Evolutionary conservation across 176 grass and related monocot genomes (phyloP), one percentile per base, ranked within the genome.

Genomic region (Dactylis glomerata): DNA sequence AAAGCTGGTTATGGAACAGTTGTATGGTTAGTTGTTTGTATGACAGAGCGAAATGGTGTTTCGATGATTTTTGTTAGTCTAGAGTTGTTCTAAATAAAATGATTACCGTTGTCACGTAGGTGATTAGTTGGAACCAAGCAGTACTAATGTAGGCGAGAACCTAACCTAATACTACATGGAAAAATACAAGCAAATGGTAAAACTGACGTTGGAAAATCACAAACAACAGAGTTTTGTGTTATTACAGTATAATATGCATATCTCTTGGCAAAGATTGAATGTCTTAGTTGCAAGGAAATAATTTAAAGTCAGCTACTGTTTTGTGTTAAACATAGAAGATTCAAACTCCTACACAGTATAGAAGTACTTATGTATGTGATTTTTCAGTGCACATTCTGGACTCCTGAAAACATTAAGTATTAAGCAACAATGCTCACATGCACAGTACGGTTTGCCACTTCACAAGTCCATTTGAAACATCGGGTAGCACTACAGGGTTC

Each of bases 401-500:
- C 26, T 68, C 42, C 36, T 22, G 73, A 66, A 37, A 30, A 42
- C 33, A 55, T 34, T 8, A 33, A 67, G 17, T 19, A 44, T 61
- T 47, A 61, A 45, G 31, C 44, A 68, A 23, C 9, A 66, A 69
- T 0, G 31, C 66, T 28, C 59, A 34, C 27, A 61, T 20, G 23
- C 51, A 58, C 14, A 45, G 5, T 52, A 74, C 45, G 26, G 14
- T 72, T 42, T 19, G 12, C 44, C 50, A 64, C 13, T 42, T 45
- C 68, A 72, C 24, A 72, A 45, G 41, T 14, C 69, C 69, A 8
- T 6, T 70, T 41, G 33, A 81, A 85, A 68, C n/a, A 81, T 69
- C 69, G 8, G n/a, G 51, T 33, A 62, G 20, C 20, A 75, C 30
- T 42, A 6, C 13, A 47, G 19, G 19, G 19, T 13, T 80, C 32